Percentiles rank a stretch among this genome's conserved stretches.
Conservation (phyloP, 2,329 filamentous ascomycete species). For the Hypoxylon sp. region DNA sequence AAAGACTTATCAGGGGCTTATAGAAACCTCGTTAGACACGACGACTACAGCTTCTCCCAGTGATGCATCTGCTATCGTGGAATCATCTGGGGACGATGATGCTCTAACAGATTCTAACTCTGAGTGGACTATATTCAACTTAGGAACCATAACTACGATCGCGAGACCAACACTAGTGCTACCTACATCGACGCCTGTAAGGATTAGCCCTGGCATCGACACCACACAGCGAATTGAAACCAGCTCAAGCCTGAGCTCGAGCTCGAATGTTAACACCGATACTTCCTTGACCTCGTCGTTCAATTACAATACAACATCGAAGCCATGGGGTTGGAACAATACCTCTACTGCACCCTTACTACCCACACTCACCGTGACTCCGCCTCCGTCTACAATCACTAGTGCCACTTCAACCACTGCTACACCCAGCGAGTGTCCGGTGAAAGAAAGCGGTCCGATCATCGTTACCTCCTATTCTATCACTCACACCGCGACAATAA, state of each 20-base stretch:
- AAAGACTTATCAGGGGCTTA: constrained; percentile 17
- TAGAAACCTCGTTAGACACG: constrained; percentile 20
- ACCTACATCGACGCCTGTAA: constrained; percentile 25
- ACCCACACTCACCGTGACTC: constrained; percentile 10
- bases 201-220: constrained; percentile 7
- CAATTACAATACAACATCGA: constrained; percentile 26
- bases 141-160: constrained; percentile 38
- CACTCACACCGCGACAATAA: constrained; percentile 59
- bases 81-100: constrained; percentile 8
- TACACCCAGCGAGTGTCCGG: constrained; percentile 35
- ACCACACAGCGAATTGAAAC: no score
- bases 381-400: constrained; percentile 10
- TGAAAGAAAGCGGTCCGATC: constrained; percentile 41
- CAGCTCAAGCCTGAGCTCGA: constrained; percentile 10
- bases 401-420: constrained; percentile 17
- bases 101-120: constrained; percentile 13
- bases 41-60: constrained; percentile 9
- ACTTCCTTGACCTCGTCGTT: constrained; percentile 19
- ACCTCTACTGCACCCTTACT: constrained; percentile 22
- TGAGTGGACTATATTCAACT: constrained; percentile 20
- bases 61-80: constrained; percentile 8
- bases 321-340: constrained; percentile 33
- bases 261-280: neutral
- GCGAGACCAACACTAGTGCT: constrained; percentile 30
- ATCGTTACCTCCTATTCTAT: constrained; percentile 55